Evolutionary conservation across 306 rosid genomes (phyloP), one percentile per base, ranked within the genome.

Genomic region (Trichosanthes truncata): DNA sequence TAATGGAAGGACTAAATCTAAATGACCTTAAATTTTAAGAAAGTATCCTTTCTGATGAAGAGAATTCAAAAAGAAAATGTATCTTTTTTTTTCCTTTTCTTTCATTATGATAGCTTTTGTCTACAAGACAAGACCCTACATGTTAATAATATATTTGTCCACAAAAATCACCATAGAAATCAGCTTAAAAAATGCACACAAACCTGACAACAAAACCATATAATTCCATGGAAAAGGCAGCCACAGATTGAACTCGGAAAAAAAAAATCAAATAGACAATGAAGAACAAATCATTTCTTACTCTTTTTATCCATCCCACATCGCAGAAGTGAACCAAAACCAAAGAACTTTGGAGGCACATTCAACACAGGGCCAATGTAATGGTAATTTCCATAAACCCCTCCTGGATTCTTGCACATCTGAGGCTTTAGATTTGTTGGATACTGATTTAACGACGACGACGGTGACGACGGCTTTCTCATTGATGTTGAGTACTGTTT

Each of bases 271-370:
- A 76, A 35, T 33, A 21, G 20, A 76, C 21, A 63, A 60, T 45
- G 73, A 60, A 25, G 43, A 84, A 79, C 17, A 59, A 52, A 21
- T 90, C 87, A 96, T 59, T 88, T 91, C 88, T 86, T 91, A 80
- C 67, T 83, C 84, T 83, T 91, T 83, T 85, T 89, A 20, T 78
- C 91, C 82, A 89, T 89, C 46, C 90, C 96, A 81, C 79, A 88
- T 41, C 89, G 80, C 18, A 92, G 82, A 84, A 92, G 60, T 3
- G 95, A 92, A 56, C 97, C 89, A 74, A 95, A 88, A 51, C 89
- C 88, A 41, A 93, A 93, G 61, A 95, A 83, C 79, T 85, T 90
- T n/a, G 96, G 96, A 73, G 96, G 98, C 25, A 93, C 87, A 51
- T 96, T 91, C 25, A 96, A 66, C 6, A 96, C 89, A 40, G 97